phyloP scores from a whole-genome alignment of 78 protist genomes.

The Polysphondylium violaceum region DNA sequence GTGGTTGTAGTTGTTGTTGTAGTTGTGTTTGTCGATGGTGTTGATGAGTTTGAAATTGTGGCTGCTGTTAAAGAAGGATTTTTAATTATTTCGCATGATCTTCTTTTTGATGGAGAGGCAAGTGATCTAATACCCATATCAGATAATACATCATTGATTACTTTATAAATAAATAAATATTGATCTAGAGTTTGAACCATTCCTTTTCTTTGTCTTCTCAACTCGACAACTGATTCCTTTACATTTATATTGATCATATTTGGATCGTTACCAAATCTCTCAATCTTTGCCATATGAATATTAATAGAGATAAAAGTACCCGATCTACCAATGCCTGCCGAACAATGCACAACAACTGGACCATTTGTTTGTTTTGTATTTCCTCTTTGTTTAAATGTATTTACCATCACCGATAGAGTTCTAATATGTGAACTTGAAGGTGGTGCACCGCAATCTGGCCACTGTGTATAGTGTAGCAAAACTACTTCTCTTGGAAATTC shows the following conservation, averaged over 20 bases:
- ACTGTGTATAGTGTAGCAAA: conserved; percentile 57
- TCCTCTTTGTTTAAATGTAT: conserved; percentile 62
- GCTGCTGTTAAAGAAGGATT: not conserved
- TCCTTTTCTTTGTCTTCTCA: conserved; percentile 77
- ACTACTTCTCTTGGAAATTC: conserved; percentile 80
- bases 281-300: conserved; percentile 67
- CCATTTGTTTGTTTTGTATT: conserved; percentile 41
- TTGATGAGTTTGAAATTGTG: not conserved
- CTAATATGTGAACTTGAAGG: conserved; percentile 40
- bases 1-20: not conserved
- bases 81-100: conserved; percentile 54
- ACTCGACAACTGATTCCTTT: conserved; percentile 46
- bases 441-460: conserved; percentile 80
- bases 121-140: conserved; percentile 63
- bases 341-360: conserved; percentile 90
- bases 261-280: conserved; percentile 32
- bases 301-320: conserved; percentile 87
- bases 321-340: conserved; percentile 90
- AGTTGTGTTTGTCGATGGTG: not conserved
- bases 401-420: conserved; percentile 41
- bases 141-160: conserved; percentile 64
- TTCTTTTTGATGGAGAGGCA: conserved; percentile 58
- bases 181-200: conserved; percentile 88
- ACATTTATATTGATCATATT: not conserved
- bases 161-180: conserved; percentile 74